A percentile compares a stretch with the other conserved stretches of the same genome.
phyloP scores from a whole-genome alignment of 2,329 filamentous ascomycete species.

The Rutstroemia sp. region DNA sequence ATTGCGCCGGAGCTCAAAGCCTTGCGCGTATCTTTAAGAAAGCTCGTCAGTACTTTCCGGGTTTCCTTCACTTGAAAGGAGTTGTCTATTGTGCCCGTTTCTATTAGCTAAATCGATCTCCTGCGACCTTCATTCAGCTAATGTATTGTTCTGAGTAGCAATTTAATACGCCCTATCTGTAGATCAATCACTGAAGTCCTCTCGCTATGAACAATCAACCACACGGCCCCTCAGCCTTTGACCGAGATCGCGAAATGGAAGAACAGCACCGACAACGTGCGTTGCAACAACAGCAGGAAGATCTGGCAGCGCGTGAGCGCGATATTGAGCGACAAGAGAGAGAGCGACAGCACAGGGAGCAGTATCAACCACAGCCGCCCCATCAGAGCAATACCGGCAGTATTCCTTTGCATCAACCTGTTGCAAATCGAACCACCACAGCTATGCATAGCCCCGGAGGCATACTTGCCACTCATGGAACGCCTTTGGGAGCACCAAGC shows the following conservation, averaged over 20 bases:
- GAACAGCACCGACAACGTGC: constrained; percentile 49
- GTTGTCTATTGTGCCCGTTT: not conserved
- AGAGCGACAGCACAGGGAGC: constrained; percentile 55
- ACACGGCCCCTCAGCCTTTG: constrained; percentile 25
- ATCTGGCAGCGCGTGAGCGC: constrained; percentile 44
- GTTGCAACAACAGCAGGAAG: constrained; percentile 40
- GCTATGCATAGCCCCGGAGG: constrained; percentile 91
- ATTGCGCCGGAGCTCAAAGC: constrained; percentile 11
- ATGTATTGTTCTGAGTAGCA: not conserved
- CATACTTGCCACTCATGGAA: constrained; percentile 67
- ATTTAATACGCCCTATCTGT: not conserved
- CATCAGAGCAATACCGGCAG: constrained; percentile 85
- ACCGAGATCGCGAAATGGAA: constrained; percentile 38
- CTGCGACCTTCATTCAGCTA: not conserved
- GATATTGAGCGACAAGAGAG: constrained; percentile 42
- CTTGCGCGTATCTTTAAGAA: constrained; percentile 8
- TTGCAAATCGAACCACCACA: constrained; percentile 71
- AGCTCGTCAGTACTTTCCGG: constrained; percentile 3
- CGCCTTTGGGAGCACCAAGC: constrained; percentile 33
- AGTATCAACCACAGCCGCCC: constrained; percentile 55
- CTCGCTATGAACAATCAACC: constrained; percentile 27
- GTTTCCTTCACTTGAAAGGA: not conserved
- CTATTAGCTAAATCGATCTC: not conserved
- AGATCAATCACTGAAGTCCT: not conserved
- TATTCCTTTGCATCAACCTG: constrained; percentile 88